Evolutionary conservation across 2,329 filamentous ascomycete genomes (phyloP).

Genomic region (Thelonectria rubi): DNA sequence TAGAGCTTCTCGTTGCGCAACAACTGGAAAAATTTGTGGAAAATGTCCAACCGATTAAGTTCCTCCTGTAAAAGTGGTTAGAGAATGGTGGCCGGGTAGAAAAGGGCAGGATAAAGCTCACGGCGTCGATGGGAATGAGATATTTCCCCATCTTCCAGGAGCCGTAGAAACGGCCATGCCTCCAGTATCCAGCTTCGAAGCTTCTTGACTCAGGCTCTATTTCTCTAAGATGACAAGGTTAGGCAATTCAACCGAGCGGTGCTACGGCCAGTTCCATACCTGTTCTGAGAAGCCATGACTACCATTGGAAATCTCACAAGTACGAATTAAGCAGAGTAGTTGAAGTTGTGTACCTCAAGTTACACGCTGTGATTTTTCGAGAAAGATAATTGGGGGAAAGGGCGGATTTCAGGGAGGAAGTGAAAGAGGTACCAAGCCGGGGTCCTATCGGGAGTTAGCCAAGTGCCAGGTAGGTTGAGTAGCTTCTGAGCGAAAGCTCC

Average conservation of each 20-base stretch:
- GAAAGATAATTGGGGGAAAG: neutral
- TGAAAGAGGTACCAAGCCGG: neutral
- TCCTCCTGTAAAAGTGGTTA: constrained; percentile 63
- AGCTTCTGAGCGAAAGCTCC: neutral
- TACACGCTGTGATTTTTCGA: neutral
- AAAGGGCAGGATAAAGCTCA: constrained; percentile 48
- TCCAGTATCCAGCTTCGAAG: constrained; percentile 50
- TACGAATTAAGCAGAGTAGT: neutral
- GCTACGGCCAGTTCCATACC: constrained; percentile 33
- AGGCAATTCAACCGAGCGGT: constrained; percentile 21
- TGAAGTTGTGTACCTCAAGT: neutral
- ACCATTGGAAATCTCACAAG: constrained; percentile 30
- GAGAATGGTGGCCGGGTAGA: neutral
- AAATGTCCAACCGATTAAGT: constrained; percentile 81
- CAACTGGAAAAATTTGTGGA: constrained; percentile 79
- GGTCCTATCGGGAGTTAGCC: constrained; percentile 6
- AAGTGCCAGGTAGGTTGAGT: neutral
- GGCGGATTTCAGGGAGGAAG: neutral
- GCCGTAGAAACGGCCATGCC: constrained; percentile 77
- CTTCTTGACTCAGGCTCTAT: constrained; percentile 31
- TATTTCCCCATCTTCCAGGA: constrained; percentile 74
- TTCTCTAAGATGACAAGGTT: constrained; percentile 29
- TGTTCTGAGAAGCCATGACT: constrained; percentile 45
- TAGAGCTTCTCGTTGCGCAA: constrained; percentile 60
- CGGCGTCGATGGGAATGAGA: constrained; percentile 80